Evolutionary conservation across 1,284 basidiomycete genomes (phyloP).

Genomic region (Boletellus sp.): DNA sequence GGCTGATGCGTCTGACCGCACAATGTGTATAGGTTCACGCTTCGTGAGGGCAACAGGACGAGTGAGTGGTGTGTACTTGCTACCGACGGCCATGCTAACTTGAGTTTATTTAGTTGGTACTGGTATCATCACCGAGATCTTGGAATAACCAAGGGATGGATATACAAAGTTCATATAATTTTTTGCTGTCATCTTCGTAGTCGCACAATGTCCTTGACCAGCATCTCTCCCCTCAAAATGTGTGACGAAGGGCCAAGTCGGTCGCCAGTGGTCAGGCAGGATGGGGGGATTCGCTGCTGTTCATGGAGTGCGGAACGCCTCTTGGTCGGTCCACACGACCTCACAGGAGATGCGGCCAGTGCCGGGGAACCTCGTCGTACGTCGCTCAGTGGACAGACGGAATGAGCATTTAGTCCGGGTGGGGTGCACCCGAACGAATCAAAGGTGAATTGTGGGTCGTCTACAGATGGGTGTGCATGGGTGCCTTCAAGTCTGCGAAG

Average conservation of each 20-base stretch:
- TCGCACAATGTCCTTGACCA: constrained; percentile 11
- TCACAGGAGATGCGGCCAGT: too few species aligned
- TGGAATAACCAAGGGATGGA: constrained; percentile 40
- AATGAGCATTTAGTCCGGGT: too few species aligned
- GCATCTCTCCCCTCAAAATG: constrained; percentile 10
- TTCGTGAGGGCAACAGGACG: constrained; percentile 96
- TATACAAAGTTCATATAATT: constrained; percentile 14
- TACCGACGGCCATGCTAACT: constrained; percentile 5
- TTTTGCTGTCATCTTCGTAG: constrained; percentile 28
- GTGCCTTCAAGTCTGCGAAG: constrained; percentile 26
- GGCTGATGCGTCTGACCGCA: not conserved
- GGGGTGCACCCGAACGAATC: too few species aligned
- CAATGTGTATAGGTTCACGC: constrained; percentile 68
- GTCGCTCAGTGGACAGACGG: too few species aligned
- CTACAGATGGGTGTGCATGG: not conserved
- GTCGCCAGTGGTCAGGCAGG: too few species aligned
- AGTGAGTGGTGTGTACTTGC: constrained; percentile 46
- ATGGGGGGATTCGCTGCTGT: too few species aligned
- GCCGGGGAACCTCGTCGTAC: too few species aligned
- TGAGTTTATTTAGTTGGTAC: constrained; percentile 66
- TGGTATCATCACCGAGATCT: constrained; percentile 83
- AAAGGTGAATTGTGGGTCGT: not conserved
- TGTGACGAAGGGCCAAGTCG: too few species aligned
- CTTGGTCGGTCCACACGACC: too few species aligned
- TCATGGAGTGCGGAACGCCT: too few species aligned